Conservation (phyloP, 2,329 filamentous ascomycete species). For the Arthrobotrys sphaeroides region DNA sequence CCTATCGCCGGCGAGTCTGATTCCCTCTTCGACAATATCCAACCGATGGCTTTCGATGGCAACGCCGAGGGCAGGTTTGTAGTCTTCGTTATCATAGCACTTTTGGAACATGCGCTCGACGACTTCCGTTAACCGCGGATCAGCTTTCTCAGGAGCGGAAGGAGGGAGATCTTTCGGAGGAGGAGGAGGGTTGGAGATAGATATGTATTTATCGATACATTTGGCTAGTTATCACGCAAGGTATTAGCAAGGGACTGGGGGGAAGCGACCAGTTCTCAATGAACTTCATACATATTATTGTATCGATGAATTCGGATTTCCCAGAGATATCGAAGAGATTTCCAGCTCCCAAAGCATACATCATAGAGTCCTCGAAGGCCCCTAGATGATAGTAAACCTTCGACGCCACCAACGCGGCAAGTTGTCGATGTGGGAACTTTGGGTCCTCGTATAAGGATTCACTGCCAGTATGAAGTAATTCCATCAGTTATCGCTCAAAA, state of each 20-base stretch:
- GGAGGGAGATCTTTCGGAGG: constrained; percentile 49
- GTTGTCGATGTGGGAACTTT: constrained; percentile 88
- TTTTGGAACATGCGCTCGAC: constrained; percentile 91
- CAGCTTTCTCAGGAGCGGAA: constrained; percentile 53
- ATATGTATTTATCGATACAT: constrained; percentile 97
- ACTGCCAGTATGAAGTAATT: constrained; percentile 64
- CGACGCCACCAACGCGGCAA: constrained; percentile 91
- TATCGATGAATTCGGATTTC: constrained; percentile 96
- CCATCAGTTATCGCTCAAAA: constrained; percentile 32
- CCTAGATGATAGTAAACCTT: constrained; percentile 99
- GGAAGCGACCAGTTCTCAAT: neutral
- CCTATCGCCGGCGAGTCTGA: constrained; percentile 81
- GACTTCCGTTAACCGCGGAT: constrained; percentile 72
- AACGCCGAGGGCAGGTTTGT: constrained; percentile 95
- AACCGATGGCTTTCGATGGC: constrained; percentile 94
- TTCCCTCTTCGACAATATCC: constrained; percentile 83
- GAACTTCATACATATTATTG: constrained; percentile 77
- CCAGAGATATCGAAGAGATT: constrained; percentile 93
- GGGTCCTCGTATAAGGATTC: constrained; percentile 98
- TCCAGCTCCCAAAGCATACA: constrained; percentile 92
- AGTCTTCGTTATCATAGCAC: constrained; percentile 85
- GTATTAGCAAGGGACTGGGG: constrained; percentile 21
- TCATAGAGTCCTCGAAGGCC: constrained; percentile 99
- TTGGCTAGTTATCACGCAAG: constrained; percentile 68
- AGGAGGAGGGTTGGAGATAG: constrained; percentile 66